Percentiles rank a stretch among this genome's conserved stretches.
These are phyloP conservation scores for Mesembryanthemum crystallinum DNA, from an alignment of 148 eudicot species.

Conservation along the genomic window DNA sequence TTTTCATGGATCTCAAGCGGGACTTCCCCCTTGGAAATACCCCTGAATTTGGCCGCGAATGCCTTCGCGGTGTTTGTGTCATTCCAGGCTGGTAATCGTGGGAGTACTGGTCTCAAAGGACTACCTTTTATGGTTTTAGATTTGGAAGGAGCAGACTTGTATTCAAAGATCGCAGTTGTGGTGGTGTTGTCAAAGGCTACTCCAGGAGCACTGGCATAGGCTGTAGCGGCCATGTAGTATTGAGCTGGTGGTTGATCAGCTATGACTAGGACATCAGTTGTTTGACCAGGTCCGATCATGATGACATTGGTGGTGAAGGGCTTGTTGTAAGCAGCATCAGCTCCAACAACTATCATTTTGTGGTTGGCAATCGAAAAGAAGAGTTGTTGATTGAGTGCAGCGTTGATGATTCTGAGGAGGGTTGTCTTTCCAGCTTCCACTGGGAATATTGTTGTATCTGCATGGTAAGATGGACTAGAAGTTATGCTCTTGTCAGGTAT, in stretches of 20 bases:
- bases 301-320: slow-evolving; percentile 63
- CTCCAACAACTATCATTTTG: slow-evolving; percentile 64
- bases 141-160: slow-evolving; percentile 37
- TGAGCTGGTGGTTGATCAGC: slow-evolving; percentile 64
- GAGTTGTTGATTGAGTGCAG: slow-evolving; percentile 94
- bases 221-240: slow-evolving; percentile 81
- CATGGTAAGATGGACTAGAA: slow-evolving; percentile 7
- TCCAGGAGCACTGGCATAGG: slow-evolving; percentile 61
- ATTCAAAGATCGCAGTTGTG: slow-evolving; percentile 81
- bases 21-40: slow-evolving; percentile 49
- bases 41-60: slow-evolving; percentile 50
- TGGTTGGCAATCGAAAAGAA: slow-evolving; percentile 81
- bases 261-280: slow-evolving; percentile 71
- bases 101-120: slow-evolving; percentile 43
- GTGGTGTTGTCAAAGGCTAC: slow-evolving; percentile 81
- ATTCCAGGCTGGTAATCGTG: slow-evolving; percentile 66
- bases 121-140: slow-evolving; percentile 24
- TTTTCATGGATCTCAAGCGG: slow-evolving; percentile 60
- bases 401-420: slow-evolving; percentile 81
- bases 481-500: slow-evolving; percentile 1
- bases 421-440: slow-evolving; percentile 57
- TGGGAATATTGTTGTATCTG: slow-evolving; percentile 51
- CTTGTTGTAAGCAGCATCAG: slow-evolving; percentile 67
- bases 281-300: slow-evolving; percentile 90
- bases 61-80: slow-evolving; percentile 69